Evolutionary conservation across 2,329 filamentous ascomycete species (phyloP).

Genomic region (Zymoseptoria tritici): DNA sequence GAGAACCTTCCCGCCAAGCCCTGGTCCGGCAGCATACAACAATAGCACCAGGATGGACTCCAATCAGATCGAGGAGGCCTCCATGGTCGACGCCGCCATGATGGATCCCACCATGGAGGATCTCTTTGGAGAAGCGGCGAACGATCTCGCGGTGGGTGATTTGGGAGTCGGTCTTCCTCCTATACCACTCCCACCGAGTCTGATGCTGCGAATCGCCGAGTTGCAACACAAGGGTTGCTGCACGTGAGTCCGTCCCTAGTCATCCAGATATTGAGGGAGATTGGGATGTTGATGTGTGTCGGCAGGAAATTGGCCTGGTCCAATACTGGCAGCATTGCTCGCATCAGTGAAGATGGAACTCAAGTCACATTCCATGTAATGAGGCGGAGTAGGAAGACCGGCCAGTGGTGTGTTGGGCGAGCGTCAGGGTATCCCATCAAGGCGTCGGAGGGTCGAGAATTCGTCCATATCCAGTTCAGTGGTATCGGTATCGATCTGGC

Average conservation of each 20-base stretch:
- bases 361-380: conserved; percentile 67
- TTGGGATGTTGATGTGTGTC: conserved; percentile 2
- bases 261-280: neutral
- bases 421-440: conserved; percentile 60
- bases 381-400: conserved; percentile 59
- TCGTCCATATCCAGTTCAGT: conserved; percentile 80
- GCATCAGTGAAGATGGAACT: conserved; percentile 64
- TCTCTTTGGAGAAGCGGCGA: conserved; percentile 61
- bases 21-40: neutral
- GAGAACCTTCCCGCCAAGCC: neutral
- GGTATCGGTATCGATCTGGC: conserved; percentile 71
- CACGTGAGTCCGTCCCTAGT: conserved; percentile 53
- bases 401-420: conserved; percentile 68
- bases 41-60: conserved; percentile 8
- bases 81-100: conserved; percentile 17
- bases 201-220: conserved; percentile 69
- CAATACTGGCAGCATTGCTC: conserved; percentile 75
- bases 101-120: conserved; percentile 49
- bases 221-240: conserved; percentile 68
- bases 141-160: conserved; percentile 42
- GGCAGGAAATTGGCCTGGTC: conserved; percentile 78
- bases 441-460: conserved; percentile 53
- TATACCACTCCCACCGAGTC: conserved; percentile 48
- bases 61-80: conserved; percentile 12
- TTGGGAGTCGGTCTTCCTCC: conserved; percentile 47